Percentiles rank a stretch among this genome's conserved stretches.
These are phyloP conservation scores for Diaporthe vaccinii DNA, from an alignment of 2,329 filamentous ascomycete genomes.

Conservation along the genomic window DNA sequence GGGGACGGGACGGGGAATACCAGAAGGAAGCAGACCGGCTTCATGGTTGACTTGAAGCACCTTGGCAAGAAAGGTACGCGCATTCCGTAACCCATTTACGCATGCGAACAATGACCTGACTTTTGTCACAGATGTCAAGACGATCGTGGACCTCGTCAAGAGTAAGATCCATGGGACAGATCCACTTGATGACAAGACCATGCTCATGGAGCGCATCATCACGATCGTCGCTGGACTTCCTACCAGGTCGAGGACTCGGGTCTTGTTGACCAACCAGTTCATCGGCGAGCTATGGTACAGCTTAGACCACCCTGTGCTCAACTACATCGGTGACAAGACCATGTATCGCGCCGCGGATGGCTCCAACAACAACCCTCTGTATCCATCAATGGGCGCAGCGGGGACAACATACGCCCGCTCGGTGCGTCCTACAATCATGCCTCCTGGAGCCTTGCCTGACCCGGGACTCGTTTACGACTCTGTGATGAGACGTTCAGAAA, in stretches of 20 bases:
- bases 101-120: neutral
- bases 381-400: constrained; percentile 76
- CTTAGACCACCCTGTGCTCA: constrained; percentile 78
- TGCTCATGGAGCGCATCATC: constrained; percentile 82
- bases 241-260: constrained; percentile 70
- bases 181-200: constrained; percentile 80
- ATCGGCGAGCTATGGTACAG: constrained; percentile 79
- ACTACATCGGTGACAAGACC: constrained; percentile 73
- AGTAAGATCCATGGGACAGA: constrained; percentile 73
- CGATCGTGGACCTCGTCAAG: constrained; percentile 71
- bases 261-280: constrained; percentile 75
- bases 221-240: constrained; percentile 77
- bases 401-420: constrained; percentile 77
- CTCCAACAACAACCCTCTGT: constrained; percentile 77
- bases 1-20: constrained; percentile 72
- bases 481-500: constrained; percentile 65
- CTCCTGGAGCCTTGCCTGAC: constrained; percentile 77
- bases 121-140: constrained; percentile 68
- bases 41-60: constrained; percentile 70
- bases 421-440: constrained; percentile 69
- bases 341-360: constrained; percentile 79
- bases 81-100: no score
- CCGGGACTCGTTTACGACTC: constrained; percentile 73
- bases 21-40: constrained; percentile 61
- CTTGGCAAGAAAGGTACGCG: constrained; percentile 62